phyloP scores from a whole-genome alignment of 768 basidiomycete species.

The Tulasnella calospora region DNA sequence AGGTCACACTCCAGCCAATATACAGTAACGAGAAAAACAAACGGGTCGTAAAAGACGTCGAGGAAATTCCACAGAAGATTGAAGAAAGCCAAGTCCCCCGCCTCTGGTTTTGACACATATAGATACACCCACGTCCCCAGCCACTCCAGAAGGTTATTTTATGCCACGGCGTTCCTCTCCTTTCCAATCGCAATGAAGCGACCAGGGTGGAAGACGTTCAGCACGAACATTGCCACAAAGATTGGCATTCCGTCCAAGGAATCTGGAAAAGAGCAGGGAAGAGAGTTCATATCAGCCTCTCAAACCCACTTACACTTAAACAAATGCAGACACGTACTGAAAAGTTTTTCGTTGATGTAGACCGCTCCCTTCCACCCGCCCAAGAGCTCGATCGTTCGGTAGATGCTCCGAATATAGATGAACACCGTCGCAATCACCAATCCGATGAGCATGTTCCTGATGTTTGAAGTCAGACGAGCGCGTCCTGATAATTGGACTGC shows the following conservation, averaged over 20 bases:
- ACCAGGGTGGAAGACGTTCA: slow-evolving; percentile 48
- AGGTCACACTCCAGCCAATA: too few relatives aligned
- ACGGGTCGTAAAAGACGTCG: too few relatives aligned
- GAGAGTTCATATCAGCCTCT: not conserved
- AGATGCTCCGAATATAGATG: slow-evolving; percentile 45
- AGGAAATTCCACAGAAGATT: too few relatives aligned
- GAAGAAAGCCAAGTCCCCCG: too few relatives aligned
- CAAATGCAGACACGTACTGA: slow-evolving; percentile 39
- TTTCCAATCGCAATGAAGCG: slow-evolving; percentile 33
- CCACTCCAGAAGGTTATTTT: not conserved
- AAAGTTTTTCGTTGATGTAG: slow-evolving; percentile 47
- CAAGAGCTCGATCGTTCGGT: slow-evolving; percentile 26
- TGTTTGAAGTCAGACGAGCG: slow-evolving; percentile 8
- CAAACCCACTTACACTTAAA: not conserved
- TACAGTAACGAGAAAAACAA: too few relatives aligned
- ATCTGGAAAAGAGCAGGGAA: slow-evolving; percentile 36
- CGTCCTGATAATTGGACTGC: not conserved
- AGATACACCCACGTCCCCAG: too few relatives aligned
- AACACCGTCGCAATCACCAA: slow-evolving; percentile 36
- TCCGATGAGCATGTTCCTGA: slow-evolving; percentile 32
- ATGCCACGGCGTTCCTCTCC: not conserved
- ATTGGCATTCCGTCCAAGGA: slow-evolving; percentile 52
- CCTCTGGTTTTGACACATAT: too few relatives aligned
- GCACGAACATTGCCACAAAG: slow-evolving; percentile 43
- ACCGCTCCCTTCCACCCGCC: slow-evolving; percentile 18